Evolutionary conservation across 305 asterid genomes (phyloP).

Genomic region (Fraxinus baroniana): DNA sequence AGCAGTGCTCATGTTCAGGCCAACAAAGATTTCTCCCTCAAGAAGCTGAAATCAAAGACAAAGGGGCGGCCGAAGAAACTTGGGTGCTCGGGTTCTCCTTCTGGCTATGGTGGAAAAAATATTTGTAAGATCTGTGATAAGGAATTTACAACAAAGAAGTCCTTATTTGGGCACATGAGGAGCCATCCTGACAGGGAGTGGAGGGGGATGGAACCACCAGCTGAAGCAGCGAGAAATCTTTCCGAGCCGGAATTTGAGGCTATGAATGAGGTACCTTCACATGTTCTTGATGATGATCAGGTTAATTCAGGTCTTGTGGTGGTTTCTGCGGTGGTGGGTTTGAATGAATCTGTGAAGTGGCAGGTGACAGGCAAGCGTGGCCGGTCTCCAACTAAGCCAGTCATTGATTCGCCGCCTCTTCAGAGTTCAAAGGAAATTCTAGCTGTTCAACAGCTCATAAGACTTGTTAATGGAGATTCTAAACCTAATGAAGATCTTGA

Average conservation of each 20-base stretch:
- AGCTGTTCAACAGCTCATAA: conserved; percentile 30
- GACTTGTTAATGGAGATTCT: conserved; percentile 15
- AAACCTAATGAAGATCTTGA: background rate
- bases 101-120: background rate
- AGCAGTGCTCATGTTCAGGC: conserved; percentile 85
- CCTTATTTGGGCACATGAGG: conserved; percentile 67
- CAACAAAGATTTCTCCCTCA: conserved; percentile 32
- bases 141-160: conserved; percentile 39
- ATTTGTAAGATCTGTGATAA: conserved; percentile 24
- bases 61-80: background rate
- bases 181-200: conserved; percentile 57
- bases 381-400: background rate
- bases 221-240: background rate
- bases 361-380: conserved; percentile 29
- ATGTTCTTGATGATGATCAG: background rate
- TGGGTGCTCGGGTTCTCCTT: background rate
- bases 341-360: conserved; percentile 32
- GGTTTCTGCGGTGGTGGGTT: conserved; percentile 2
- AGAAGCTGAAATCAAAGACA: conserved; percentile 34
- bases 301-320: background rate
- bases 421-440: background rate
- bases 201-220: conserved; percentile 59
- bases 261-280: background rate
- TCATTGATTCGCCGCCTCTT: background rate
- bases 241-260: background rate